phyloP scores from a whole-genome alignment of 2,329 filamentous ascomycete genomes.

The Neopestalotiopsis sp. region DNA sequence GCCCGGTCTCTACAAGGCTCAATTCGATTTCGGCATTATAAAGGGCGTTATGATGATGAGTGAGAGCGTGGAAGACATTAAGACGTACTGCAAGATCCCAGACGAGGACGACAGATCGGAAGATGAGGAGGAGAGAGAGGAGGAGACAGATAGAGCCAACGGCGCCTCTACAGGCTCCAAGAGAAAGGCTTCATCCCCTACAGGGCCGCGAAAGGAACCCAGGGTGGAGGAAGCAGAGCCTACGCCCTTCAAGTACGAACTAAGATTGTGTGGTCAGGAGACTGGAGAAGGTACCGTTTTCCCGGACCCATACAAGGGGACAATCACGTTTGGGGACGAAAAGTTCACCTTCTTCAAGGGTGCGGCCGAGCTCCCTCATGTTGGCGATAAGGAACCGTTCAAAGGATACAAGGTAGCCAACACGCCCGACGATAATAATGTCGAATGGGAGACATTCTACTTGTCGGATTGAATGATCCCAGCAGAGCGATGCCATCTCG shows the following conservation, averaged over 20 bases:
- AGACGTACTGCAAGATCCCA: background rate
- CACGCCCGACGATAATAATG: background rate
- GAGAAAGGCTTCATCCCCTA: conserved; percentile 25
- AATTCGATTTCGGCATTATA: conserved; percentile 37
- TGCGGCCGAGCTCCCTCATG: background rate
- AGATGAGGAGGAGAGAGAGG: background rate
- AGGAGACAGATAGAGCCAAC: background rate
- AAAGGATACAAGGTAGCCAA: background rate
- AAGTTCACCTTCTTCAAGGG: conserved; percentile 33
- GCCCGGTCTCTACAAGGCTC: conserved; percentile 33
- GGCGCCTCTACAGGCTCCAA: conserved; percentile 23
- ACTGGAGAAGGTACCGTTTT: conserved; percentile 31
- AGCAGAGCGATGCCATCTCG: background rate
- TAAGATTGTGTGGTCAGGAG: conserved; percentile 32
- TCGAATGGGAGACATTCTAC: background rate
- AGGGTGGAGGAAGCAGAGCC: conserved; percentile 21
- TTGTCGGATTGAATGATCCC: background rate
- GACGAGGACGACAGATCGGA: background rate
- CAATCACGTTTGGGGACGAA: conserved; percentile 33
- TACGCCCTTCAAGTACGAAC: background rate
- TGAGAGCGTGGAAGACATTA: conserved; percentile 9
- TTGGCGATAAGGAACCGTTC: background rate
- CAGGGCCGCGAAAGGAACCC: conserved; percentile 23
- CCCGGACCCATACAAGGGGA: conserved; percentile 27
- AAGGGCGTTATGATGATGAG: conserved; percentile 37